Evolutionary conservation across 495 filamentous ascomycete species (phyloP).

Genomic region (Apiosordaria backusii): DNA sequence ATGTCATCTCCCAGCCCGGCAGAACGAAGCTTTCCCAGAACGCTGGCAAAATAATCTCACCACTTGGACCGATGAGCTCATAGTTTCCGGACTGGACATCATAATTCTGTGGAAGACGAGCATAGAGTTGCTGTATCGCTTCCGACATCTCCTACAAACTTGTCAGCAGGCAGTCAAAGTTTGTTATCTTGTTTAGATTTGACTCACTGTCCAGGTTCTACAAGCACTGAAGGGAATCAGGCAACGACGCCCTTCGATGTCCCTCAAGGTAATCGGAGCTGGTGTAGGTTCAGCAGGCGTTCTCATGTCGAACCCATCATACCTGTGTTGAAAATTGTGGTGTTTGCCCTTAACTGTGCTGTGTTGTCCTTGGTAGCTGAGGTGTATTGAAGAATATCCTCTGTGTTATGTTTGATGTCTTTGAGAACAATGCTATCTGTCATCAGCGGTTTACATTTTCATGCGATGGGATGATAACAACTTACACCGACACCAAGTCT

Average conservation of each 20-base stretch:
- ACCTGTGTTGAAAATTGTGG: not conserved
- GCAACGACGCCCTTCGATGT: not conserved
- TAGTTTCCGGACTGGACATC: not conserved
- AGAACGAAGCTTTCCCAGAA: not conserved
- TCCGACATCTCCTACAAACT: not conserved
- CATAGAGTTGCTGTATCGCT: not conserved
- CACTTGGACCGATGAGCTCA: not conserved
- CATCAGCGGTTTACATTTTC: not conserved
- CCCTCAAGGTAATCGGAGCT: not conserved
- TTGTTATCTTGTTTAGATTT: too few relatives aligned
- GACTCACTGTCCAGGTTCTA: not conserved
- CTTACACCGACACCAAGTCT: slow-evolving; percentile 3
- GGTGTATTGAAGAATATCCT: not conserved
- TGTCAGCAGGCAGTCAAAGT: not conserved
- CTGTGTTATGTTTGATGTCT: slow-evolving; percentile 1
- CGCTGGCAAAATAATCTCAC: not conserved
- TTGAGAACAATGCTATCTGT: not conserved
- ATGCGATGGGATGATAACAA: not conserved
- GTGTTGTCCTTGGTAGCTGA: not conserved
- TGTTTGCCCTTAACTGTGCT: not conserved
- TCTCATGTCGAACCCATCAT: not conserved
- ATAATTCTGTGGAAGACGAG: not conserved
- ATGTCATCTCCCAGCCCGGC: not conserved
- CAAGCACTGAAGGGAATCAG: not conserved
- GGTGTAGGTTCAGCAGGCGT: not conserved